phyloP scores from a whole-genome alignment of 2,329 filamentous ascomycete species.

The Colletotrichum godetiae region DNA sequence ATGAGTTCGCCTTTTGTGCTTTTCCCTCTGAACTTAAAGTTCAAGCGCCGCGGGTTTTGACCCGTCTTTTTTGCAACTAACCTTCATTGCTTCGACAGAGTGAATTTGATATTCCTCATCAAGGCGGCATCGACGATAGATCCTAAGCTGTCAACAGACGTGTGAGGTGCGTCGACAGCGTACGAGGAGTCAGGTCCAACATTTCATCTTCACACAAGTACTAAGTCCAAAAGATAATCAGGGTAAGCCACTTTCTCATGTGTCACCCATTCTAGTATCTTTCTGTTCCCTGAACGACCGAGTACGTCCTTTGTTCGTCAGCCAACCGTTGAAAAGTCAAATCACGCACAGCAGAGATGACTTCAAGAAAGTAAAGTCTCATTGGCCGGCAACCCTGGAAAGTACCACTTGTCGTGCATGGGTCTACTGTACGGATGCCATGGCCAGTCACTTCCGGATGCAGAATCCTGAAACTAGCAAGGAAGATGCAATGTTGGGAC shows the following conservation, averaged over 20 bases:
- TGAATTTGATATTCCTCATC: neutral
- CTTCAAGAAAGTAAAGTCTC: neutral
- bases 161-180: neutral
- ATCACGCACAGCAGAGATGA: neutral
- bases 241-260: neutral
- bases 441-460: constrained; percentile 30
- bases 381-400: constrained; percentile 11
- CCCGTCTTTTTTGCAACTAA: neutral
- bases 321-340: neutral
- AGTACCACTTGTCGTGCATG: constrained; percentile 9
- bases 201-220: neutral
- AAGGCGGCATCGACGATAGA: neutral
- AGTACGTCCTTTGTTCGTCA: neutral
- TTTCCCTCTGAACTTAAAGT: constrained; percentile 27
- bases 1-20: constrained; percentile 26
- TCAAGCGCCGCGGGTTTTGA: constrained; percentile 11
- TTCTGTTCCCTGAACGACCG: neutral
- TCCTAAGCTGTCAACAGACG: neutral
- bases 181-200: neutral
- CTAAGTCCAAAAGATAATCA: neutral
- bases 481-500: constrained; percentile 19
- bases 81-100: constrained; percentile 3
- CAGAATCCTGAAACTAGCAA: constrained; percentile 35
- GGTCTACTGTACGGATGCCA: constrained; percentile 26
- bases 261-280: neutral